These are phyloP conservation scores for Phlegmacium glaucopus DNA, from an alignment of 768 basidiomycete species.

Conservation along the genomic window DNA sequence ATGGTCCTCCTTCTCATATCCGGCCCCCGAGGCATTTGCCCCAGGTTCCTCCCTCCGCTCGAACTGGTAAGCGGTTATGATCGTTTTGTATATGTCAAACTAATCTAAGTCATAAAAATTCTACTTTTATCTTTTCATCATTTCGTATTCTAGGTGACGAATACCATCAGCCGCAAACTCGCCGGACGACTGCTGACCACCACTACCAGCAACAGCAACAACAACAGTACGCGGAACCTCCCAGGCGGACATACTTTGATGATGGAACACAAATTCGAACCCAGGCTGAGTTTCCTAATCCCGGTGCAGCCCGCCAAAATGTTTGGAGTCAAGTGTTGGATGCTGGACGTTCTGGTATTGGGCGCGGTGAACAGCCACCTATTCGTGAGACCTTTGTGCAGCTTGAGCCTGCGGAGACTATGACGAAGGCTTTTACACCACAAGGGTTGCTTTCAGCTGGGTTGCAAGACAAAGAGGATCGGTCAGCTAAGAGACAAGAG, in stretches of 20 bases:
- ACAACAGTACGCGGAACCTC: slow-evolving; percentile 38
- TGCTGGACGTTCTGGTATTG: slow-evolving; percentile 47
- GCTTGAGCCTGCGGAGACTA: slow-evolving; percentile 66
- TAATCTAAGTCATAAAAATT: too few species aligned
- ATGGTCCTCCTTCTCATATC: slow-evolving; percentile 39
- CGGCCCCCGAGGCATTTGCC: slow-evolving; percentile 64
- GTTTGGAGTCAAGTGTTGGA: slow-evolving; percentile 93
- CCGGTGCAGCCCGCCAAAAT: slow-evolving; percentile 56
- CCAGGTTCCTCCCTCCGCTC: slow-evolving; percentile 49
- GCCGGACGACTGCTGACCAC: slow-evolving; percentile 54
- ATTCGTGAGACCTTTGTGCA: slow-evolving; percentile 66
- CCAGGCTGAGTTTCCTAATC: slow-evolving; percentile 53
- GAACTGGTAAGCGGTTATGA: slow-evolving; percentile 34
- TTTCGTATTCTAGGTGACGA: slow-evolving; percentile 32
- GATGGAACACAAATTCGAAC: slow-evolving; percentile 49
- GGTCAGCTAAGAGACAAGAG: slow-evolving; percentile 94
- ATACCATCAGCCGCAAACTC: slow-evolving; percentile 38
- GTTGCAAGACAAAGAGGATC: slow-evolving; percentile 91
- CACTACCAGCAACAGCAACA: too few species aligned
- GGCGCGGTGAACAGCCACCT: slow-evolving; percentile 30
- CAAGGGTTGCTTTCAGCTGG: slow-evolving; percentile 94
- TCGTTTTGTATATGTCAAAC: slow-evolving; percentile 8
- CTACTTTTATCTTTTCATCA: too few species aligned
- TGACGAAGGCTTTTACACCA: slow-evolving; percentile 93
- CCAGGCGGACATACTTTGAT: slow-evolving; percentile 55